These are phyloP conservation scores for Chamaenerion angustifolium DNA, from an alignment of 345 rosid species.

Conservation along the genomic window DNA sequence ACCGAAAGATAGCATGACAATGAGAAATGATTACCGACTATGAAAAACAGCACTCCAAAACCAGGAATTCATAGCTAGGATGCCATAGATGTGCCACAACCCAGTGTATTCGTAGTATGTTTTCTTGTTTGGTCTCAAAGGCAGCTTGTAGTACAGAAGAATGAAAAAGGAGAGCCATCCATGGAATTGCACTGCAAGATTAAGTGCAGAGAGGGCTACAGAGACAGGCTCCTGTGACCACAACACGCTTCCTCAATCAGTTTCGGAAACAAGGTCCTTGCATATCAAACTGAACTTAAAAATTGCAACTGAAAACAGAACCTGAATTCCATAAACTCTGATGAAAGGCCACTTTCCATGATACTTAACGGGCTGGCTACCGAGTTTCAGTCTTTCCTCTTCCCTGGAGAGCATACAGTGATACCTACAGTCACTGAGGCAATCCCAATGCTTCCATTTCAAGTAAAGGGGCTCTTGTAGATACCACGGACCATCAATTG, in stretches of 20 bases:
- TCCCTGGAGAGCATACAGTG: conserved; percentile 68
- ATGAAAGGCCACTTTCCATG: conserved; percentile 80
- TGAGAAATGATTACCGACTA: conserved; percentile 37
- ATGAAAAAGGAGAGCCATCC: conserved; percentile 88
- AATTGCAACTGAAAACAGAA: conserved; percentile 3
- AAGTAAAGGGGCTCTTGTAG: conserved; percentile 79
- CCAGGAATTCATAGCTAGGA: conserved; percentile 70
- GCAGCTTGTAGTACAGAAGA: conserved; percentile 67
- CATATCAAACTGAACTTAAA: not conserved
- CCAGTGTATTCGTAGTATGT: conserved; percentile 65
- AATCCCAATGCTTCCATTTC: conserved; percentile 82
- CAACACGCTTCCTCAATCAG: conserved; percentile 4
- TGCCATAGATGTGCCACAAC: conserved; percentile 59
- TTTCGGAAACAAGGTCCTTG: not conserved
- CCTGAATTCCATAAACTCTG: conserved; percentile 78
- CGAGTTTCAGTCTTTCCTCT: conserved; percentile 52
- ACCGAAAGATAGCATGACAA: not conserved
- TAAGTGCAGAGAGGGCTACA: conserved; percentile 70
- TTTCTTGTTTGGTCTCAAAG: conserved; percentile 43
- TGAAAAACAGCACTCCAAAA: conserved; percentile 82
- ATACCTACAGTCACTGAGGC: conserved; percentile 25
- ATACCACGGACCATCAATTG: conserved; percentile 77
- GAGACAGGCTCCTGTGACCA: conserved; percentile 67
- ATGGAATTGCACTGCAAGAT: conserved; percentile 72
- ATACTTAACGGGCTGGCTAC: conserved; percentile 64